These are phyloP conservation scores for Pelargonium fulgidum DNA, from an alignment of 441 rosid species.

Conservation along the genomic window DNA sequence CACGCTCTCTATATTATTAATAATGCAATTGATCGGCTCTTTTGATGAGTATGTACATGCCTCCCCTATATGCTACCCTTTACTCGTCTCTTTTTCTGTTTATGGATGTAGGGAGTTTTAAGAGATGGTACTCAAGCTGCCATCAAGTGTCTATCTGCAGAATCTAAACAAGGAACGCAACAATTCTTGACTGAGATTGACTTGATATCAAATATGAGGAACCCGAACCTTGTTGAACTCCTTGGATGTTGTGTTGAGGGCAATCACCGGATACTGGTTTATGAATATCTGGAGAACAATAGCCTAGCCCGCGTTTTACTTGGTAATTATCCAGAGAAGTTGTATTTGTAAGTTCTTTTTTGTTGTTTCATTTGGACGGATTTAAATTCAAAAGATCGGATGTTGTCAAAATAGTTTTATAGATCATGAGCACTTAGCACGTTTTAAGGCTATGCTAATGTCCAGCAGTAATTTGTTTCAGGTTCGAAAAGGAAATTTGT, in stretches of 20 bases:
- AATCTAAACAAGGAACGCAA: constrained; percentile 55
- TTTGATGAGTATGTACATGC: too few species aligned
- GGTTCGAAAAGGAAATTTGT: constrained; percentile 49
- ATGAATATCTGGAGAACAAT: constrained; percentile 63
- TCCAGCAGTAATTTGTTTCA: constrained; percentile 21
- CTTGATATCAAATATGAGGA: constrained; percentile 44
- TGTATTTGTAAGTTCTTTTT: too few species aligned
- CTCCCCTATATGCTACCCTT: background rate
- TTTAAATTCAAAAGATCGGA: too few species aligned
- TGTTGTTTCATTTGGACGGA: too few species aligned
- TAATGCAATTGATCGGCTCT: too few species aligned
- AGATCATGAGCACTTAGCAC: too few species aligned
- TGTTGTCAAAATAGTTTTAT: too few species aligned
- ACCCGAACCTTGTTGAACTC: constrained; percentile 62
- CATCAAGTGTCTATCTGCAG: constrained; percentile 54
- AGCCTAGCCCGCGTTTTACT: constrained; percentile 58
- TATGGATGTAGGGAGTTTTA: constrained; percentile 43
- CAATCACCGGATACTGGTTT: constrained; percentile 45
- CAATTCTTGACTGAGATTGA: constrained; percentile 62
- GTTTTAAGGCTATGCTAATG: constrained; percentile 9
- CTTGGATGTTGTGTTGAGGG: constrained; percentile 66
- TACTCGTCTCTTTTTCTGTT: background rate
- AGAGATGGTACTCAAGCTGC: constrained; percentile 56
- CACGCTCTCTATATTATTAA: background rate
- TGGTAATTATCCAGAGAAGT: constrained; percentile 28